These are phyloP conservation scores for Amanita rimosa DNA, from an alignment of 768 basidiomycete species.

Conservation along the genomic window DNA sequence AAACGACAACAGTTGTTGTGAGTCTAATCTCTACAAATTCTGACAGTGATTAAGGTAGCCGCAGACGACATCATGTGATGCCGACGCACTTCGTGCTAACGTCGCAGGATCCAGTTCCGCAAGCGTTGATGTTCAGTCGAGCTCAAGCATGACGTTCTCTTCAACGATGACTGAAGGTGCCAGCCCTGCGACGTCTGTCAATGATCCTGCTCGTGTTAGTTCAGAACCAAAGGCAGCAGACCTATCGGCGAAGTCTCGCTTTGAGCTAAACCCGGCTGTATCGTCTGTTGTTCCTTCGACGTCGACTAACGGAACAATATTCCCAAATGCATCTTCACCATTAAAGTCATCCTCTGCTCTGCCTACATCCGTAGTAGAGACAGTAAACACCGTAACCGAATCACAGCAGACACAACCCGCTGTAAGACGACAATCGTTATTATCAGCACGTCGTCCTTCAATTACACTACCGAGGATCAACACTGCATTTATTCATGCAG, in stretches of 20 bases:
- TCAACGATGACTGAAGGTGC: not conserved
- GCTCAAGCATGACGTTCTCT: not conserved
- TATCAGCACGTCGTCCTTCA: conserved; percentile 5
- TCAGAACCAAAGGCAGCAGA: not conserved
- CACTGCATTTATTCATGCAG: conserved; percentile 10
- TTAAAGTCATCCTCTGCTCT: conserved; percentile 12
- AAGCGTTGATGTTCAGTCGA: not conserved
- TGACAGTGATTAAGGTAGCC: not conserved
- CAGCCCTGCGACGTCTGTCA: not conserved
- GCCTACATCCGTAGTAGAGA: not conserved
- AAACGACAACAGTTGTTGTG: conserved; percentile 5
- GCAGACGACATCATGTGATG: not conserved
- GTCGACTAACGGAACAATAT: conserved; percentile 6
- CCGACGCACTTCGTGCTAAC: not conserved
- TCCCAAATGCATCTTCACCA: conserved; percentile 7
- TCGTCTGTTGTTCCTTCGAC: conserved; percentile 2
- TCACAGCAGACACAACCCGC: not conserved
- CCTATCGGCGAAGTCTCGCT: not conserved
- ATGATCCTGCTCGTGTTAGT: not conserved
- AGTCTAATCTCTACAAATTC: not conserved
- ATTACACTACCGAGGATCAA: conserved; percentile 15
- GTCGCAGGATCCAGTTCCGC: not conserved
- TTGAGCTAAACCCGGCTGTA: not conserved
- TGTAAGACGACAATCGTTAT: not conserved
- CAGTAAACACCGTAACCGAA: not conserved